Base-by-base conservation (phyloP, 2,329 filamentous ascomycete species). In the Pseudogymnoascus sp. region DNA sequence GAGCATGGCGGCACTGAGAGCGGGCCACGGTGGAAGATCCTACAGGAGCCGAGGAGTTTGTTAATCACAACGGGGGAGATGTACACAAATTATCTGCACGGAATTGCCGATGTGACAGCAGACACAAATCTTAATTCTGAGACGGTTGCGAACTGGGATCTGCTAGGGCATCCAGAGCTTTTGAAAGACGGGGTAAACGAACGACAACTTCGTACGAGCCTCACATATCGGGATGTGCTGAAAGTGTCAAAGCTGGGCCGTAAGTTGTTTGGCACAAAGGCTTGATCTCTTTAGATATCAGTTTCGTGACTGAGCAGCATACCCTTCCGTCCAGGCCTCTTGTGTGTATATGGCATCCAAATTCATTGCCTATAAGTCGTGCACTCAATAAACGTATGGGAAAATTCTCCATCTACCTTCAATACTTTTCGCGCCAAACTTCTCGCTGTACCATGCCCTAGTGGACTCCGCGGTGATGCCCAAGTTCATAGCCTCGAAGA, bases 201-300 rank as follows among this genome's bases (percentile, higher is more conserved):
- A 60, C 82, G 90, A 42, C 74, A 77, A 45, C 85, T 80, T 9
- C 82, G 90, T 62, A 84, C 85, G 25, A 92, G 90, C 74, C 76
- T 93, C 67, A 94, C 90, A 1, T 93, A 89, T 75, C 82, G 93
- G 67, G 92, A 97, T 77, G 93, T 97, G 41, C 76, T 93, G 67
- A 90, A 88, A 70, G 89, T 95, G 16, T 88, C 88, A 6, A 90
- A 86, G 67, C 75, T 91, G 22, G 89, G 88, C 28, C 84, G 79
- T 72, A 90, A 85, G 69, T 76, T 55, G 25, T 55, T 55, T 55
- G 60, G 60, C 12, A 61, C 14, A 25, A 42, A 55, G 49, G 49
- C 49, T 55, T 55, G 49, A 55, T 55, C n/a, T 19, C 49, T 12
- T 33, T 3, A 2, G 28, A 7, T 55, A 55, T 55, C 49, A 19